Conservation (phyloP, 805 yeast species). For the Metschnikowia amazonensis region DNA sequence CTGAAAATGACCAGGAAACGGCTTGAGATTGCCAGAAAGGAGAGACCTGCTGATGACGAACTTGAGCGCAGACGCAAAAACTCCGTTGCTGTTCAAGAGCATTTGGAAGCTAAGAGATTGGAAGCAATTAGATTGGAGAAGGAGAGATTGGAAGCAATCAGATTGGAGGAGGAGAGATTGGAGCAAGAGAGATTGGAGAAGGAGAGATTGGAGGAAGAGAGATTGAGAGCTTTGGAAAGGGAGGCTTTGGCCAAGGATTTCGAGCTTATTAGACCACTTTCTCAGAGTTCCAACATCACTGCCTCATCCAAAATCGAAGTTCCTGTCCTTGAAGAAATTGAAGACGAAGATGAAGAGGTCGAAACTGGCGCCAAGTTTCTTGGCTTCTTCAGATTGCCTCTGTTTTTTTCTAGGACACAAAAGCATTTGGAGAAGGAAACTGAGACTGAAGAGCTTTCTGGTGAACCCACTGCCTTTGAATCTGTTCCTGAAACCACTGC, state of each 20-base stretch:
- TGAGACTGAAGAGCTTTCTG: not conserved
- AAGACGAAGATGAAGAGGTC: not conserved
- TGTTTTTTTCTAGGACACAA: not conserved
- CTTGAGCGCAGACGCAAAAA: constrained; percentile 1
- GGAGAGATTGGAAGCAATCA: not conserved
- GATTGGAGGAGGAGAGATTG: not conserved
- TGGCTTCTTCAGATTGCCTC: not conserved
- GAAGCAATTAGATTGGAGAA: not conserved
- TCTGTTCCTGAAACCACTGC: too few species aligned
- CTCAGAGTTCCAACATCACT: not conserved
- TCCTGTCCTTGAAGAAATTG: not conserved
- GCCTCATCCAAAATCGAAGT: not conserved
- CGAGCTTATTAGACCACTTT: not conserved
- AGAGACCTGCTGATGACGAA: not conserved
- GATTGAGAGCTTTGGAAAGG: not conserved
- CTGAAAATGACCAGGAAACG: constrained; percentile 4
- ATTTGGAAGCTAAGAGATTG: not conserved
- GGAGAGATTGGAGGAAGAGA: not conserved
- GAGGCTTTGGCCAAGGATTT: not conserved
- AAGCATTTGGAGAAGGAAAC: not conserved
- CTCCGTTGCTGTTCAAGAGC: not conserved
- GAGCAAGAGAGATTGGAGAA: not conserved
- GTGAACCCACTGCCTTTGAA: too few species aligned
- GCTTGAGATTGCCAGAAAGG: not conserved
- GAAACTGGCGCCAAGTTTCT: not conserved